Evolutionary conservation across 73 alveolate species (phyloP).

Genomic region (Paramecium octaurelia): DNA sequence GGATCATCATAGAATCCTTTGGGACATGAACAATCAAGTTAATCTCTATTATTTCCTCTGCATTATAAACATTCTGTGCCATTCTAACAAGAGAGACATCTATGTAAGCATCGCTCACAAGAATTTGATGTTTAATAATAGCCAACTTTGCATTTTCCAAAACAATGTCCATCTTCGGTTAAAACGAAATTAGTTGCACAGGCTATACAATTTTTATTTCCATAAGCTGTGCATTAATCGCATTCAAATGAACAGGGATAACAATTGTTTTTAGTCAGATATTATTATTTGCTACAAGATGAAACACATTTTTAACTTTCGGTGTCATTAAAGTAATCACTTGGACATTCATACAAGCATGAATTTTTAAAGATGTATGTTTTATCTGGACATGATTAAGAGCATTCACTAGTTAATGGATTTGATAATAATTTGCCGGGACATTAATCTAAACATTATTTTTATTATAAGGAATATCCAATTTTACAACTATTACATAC

Average conservation of each 20-base stretch:
- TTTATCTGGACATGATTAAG: not conserved
- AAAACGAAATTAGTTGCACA: not conserved
- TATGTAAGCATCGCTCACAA: not conserved
- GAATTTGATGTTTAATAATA: not conserved
- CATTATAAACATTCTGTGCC: not conserved
- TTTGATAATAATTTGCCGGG: not conserved
- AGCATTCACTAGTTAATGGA: not conserved
- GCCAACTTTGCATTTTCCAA: not conserved
- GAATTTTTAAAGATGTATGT: not conserved
- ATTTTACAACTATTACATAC: not conserved
- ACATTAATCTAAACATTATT: not conserved
- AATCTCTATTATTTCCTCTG: not conserved
- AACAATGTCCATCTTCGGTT: not conserved
- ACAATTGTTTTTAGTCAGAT: not conserved
- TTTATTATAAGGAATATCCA: not conserved
- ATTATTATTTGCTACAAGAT: not conserved
- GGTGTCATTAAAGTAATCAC: not conserved
- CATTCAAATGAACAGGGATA: not conserved
- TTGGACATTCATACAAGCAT: constrained; percentile 2
- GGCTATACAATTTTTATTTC: not conserved
- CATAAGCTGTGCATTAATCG: not conserved
- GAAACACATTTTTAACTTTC: not conserved
- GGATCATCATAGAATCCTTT: not conserved
- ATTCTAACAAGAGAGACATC: not conserved
- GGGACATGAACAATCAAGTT: not conserved